Conservation (phyloP, 805 yeast genomes). For the Yarrowia deformans region DNA sequence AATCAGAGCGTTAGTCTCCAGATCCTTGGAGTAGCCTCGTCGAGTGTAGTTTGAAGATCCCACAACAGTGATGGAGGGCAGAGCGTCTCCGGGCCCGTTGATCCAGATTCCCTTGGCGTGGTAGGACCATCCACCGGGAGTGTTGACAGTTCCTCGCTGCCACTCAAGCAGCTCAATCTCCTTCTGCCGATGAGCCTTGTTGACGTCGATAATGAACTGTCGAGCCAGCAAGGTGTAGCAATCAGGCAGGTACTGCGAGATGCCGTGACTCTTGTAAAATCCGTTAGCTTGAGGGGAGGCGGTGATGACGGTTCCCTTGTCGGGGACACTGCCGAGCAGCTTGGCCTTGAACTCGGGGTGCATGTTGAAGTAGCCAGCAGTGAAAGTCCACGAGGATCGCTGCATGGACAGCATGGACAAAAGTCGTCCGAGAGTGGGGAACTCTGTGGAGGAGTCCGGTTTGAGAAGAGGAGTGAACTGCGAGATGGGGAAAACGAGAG, state of each 20-base stretch:
- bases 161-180: constrained; percentile 77
- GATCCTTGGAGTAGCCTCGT: constrained; percentile 84
- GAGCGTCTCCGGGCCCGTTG: constrained; percentile 59
- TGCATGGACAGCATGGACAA: constrained; percentile 65
- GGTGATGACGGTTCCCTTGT: constrained; percentile 73
- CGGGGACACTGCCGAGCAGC: constrained; percentile 64
- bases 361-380: constrained; percentile 97
- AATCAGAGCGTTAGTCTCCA: constrained; percentile 85
- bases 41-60: constrained; percentile 95
- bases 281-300: constrained; percentile 96
- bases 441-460: constrained; percentile 80
- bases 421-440: constrained; percentile 68
- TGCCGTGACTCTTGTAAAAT: constrained; percentile 82
- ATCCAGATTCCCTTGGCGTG: constrained; percentile 98
- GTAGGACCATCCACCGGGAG: constrained; percentile 91
- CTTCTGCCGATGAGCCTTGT: constrained; percentile 49
- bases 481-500: constrained; percentile 86
- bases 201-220: constrained; percentile 65
- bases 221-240: constrained; percentile 83
- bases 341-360: constrained; percentile 70
- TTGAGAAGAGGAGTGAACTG: constrained; percentile 85
- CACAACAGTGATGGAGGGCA: constrained; percentile 78
- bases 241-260: constrained; percentile 81
- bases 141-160: constrained; percentile 76
- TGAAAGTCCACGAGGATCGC: constrained; percentile 76